These are phyloP conservation scores for Saccharum spontaneum DNA, from an alignment of 176 grass and related monocot species.

Conservation along the genomic window DNA sequence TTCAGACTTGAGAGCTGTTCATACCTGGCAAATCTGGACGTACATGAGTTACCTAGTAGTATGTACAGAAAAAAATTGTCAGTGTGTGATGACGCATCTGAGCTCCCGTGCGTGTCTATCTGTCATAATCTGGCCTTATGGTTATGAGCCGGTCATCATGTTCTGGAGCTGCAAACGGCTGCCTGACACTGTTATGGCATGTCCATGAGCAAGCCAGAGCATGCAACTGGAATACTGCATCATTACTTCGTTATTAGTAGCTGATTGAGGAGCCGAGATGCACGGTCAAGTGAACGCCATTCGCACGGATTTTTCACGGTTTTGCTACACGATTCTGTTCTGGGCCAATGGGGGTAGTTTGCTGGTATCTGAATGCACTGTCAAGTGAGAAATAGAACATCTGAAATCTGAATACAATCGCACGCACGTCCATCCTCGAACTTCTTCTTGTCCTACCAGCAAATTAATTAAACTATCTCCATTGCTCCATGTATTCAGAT, in stretches of 20 bases:
- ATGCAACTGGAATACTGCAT: no score
- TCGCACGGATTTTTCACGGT: not conserved
- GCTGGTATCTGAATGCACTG: not conserved
- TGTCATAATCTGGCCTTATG: not conserved
- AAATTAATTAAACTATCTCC: no score
- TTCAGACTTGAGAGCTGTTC: no score
- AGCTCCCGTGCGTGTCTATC: not conserved
- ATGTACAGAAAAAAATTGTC: no score
- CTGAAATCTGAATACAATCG: not conserved
- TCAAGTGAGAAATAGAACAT: not conserved
- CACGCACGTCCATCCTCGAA: no score
- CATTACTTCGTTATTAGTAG: no score
- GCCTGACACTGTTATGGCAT: not conserved
- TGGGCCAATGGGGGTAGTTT: no score
- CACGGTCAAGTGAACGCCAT: no score
- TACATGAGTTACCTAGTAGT: no score
- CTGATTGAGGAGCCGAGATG: no score
- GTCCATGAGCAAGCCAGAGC: not conserved
- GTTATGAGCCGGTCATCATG: not conserved
- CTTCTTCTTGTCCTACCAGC: no score
- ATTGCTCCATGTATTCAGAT: not conserved
- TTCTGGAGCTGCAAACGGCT: not conserved
- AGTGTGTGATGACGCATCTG: not conserved
- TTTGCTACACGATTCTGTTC: no score
- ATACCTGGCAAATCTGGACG: not conserved